A percentile compares a stretch with the other conserved stretches of the same genome.
phyloP scores from a whole-genome alignment of 2,329 filamentous ascomycete genomes.

The Polytolypa hystricis region DNA sequence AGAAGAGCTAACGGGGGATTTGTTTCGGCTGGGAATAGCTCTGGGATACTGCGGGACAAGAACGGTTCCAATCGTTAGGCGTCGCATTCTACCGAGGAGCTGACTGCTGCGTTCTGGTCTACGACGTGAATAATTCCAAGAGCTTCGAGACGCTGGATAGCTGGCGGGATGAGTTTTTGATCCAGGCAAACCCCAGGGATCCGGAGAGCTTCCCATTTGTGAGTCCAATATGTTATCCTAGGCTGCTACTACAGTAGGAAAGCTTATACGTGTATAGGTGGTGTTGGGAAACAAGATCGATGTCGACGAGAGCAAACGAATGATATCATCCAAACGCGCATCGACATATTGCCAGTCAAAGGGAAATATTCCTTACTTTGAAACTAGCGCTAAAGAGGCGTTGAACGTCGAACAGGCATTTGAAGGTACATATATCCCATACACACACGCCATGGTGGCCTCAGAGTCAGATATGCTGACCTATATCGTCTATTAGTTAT shows the following conservation, averaged over 20 bases:
- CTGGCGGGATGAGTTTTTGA: slow-evolving; percentile 96
- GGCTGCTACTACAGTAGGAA: background rate
- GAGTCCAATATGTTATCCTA: slow-evolving; percentile 28
- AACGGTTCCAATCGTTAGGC: slow-evolving; percentile 96
- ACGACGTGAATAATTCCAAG: slow-evolving; percentile 99
- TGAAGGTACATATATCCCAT: slow-evolving; percentile 45
- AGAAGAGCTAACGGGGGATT: background rate
- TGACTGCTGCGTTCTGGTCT: slow-evolving; percentile 97
- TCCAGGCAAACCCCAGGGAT: slow-evolving; percentile 91
- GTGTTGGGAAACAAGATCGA: slow-evolving; percentile 99
- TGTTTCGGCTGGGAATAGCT: slow-evolving; percentile 51
- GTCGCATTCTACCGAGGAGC: slow-evolving; percentile 99
- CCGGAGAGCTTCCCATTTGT: slow-evolving; percentile 98
- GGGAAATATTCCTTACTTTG: slow-evolving; percentile 95
- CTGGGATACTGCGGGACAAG: slow-evolving; percentile 97
- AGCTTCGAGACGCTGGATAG: slow-evolving; percentile 97
- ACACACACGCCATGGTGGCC: background rate
- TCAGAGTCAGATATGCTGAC: slow-evolving; percentile 10
- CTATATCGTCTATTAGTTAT: slow-evolving; percentile 56
- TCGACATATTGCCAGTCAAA: slow-evolving; percentile 98
- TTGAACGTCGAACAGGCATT: slow-evolving; percentile 92
- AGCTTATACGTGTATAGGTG: slow-evolving; percentile 43
- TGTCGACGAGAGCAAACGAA: slow-evolving; percentile 92
- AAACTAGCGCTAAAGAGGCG: slow-evolving; percentile 97
- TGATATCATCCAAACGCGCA: slow-evolving; percentile 90